Evolutionary conservation across 768 basidiomycete genomes (phyloP), one percentile per base, ranked within the genome.

Genomic region (Myochromella boudieri): DNA sequence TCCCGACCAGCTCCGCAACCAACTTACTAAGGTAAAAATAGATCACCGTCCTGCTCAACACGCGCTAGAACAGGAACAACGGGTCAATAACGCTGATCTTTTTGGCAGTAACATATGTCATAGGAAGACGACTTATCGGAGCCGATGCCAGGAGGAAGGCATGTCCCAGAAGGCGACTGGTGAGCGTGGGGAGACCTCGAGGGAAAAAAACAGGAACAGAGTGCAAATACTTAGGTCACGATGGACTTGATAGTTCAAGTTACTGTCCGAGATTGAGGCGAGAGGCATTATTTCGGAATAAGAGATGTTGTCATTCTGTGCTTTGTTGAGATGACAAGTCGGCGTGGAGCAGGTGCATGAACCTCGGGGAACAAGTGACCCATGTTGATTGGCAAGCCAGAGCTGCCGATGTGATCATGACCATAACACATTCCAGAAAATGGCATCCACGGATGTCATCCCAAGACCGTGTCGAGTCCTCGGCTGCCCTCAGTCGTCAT

Each of bases 241-340:
- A 50, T 52, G 55, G 57, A 5, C 12, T 7, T 1, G n/a, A n/a
- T n/a, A n/a, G n/a, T n/a, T n/a, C n/a, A n/a, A n/a, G n/a, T n/a
- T 45, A 37, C 24, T 22, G 39, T 46, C 59, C 57, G 59, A 58
- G 40, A 47, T 54, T 60, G 54, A 55, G 51, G 55, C 54, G 54
- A 31, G 44, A 42, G 51, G 51, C 7, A 40, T 41, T 51, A 44
- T 44, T 44, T 54, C 53, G 53, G 53, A 44, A 37, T 26, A 21
- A 26, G 24, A 25, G 12, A 49, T 43, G 33, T 38, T 31, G 36
- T 46, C 39, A 53, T 28, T n/a, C n/a, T n/a, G n/a, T n/a, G n/a
- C 20, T 20, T 21, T 21, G 26, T 15, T 8, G 21, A 6, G 12
- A n/a, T 37, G n/a, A 11, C 31, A 6, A 36, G 36, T 15, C 27